A percentile compares a stretch with the other conserved stretches of the same genome.
Conservation (phyloP, 2,329 filamentous ascomycete species). For the Eutypella sp. region DNA sequence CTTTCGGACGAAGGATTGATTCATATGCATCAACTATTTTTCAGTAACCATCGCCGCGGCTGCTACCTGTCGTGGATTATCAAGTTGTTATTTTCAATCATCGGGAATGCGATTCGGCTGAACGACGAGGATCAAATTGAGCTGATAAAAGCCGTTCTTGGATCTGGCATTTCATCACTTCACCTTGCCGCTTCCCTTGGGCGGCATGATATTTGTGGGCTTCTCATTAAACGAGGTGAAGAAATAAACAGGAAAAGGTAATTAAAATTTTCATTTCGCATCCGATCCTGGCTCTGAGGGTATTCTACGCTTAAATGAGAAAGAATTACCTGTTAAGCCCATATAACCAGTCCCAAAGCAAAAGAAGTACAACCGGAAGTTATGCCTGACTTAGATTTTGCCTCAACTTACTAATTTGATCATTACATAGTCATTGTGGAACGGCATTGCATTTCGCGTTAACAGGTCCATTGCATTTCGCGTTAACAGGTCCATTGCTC, state of each 20-base stretch:
- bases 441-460: background rate
- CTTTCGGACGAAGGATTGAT: background rate
- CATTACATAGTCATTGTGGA: background rate
- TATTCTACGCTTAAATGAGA: too few relatives aligned
- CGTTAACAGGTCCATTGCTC: background rate
- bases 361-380: too few relatives aligned
- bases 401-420: too few relatives aligned
- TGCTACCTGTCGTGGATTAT: background rate
- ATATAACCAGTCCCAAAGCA: too few relatives aligned
- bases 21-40: background rate
- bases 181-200: background rate
- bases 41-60: background rate
- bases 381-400: too few relatives aligned
- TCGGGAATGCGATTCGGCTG: too few relatives aligned
- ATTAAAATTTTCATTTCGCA: background rate
- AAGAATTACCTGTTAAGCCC: too few relatives aligned
- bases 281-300: too few relatives aligned
- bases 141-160: background rate
- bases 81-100: too few relatives aligned
- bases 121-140: background rate
- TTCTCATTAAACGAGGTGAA: background rate
- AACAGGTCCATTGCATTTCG: background rate
- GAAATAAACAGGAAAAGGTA: background rate
- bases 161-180: background rate
- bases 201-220: background rate